phyloP scores from a whole-genome alignment of 768 basidiomycete species.

The Suillus subalutaceus region DNA sequence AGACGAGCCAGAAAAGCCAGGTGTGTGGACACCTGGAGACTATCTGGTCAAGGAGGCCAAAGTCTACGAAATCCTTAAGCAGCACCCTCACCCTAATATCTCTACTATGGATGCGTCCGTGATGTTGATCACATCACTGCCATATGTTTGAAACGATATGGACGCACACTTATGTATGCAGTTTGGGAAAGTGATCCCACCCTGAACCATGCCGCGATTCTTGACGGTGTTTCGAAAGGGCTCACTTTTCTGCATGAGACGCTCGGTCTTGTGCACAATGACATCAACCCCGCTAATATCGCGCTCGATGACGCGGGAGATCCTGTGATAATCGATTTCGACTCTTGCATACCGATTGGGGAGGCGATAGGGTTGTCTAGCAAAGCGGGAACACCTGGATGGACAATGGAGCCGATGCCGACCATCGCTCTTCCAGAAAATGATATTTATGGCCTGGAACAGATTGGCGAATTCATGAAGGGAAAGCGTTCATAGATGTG shows the following conservation, averaged over 20 bases:
- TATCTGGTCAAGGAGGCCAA: conserved; percentile 2
- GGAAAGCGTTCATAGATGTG: not conserved
- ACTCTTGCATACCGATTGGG: conserved; percentile 11
- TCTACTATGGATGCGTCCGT: conserved; percentile 25
- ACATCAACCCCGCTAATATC: conserved; percentile 30
- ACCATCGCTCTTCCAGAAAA: conserved; percentile 1
- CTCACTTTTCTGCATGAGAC: conserved; percentile 26
- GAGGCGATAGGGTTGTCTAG: not conserved
- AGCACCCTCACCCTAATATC: conserved; percentile 24
- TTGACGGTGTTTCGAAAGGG: conserved; percentile 20
- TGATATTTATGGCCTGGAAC: not conserved
- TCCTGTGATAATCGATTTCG: conserved; percentile 30
- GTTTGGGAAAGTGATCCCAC: not conserved
- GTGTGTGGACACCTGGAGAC: not conserved
- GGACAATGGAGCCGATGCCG: not conserved
- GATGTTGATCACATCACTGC: conserved; percentile 19
- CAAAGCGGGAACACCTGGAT: not conserved
- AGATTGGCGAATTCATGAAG: not conserved
- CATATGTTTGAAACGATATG: conserved; percentile 18
- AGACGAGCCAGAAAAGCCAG: not conserved
- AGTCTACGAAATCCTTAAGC: conserved; percentile 7
- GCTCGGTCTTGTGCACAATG: conserved; percentile 30
- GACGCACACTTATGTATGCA: conserved; percentile 2
- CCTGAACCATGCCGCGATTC: conserved; percentile 1
- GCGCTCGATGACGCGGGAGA: conserved; percentile 24